Evolutionary conservation across 2,329 filamentous ascomycete species (phyloP).

Genomic region (Malbranchea cinnamomea): DNA sequence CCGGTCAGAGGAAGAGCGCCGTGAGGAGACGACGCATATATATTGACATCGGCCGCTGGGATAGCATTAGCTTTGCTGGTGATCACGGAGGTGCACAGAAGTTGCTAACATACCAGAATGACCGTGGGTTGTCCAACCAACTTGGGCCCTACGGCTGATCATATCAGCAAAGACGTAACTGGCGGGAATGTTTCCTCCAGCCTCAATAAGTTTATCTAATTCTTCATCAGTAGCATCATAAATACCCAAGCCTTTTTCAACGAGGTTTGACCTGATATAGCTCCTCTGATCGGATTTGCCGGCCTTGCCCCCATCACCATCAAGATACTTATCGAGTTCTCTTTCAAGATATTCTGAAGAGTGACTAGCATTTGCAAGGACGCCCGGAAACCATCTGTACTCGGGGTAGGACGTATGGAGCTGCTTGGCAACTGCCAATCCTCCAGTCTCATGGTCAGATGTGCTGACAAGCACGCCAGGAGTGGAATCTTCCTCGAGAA

Average conservation of each 20-base stretch:
- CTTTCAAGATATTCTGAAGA: conserved; percentile 55
- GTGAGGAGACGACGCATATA: conserved; percentile 65
- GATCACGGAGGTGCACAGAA: background rate
- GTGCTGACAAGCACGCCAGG: conserved; percentile 69
- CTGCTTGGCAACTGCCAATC: conserved; percentile 66
- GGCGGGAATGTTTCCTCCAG: conserved; percentile 38
- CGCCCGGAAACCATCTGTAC: conserved; percentile 68
- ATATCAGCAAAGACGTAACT: conserved; percentile 63
- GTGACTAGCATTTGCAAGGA: conserved; percentile 65
- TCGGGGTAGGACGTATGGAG: conserved; percentile 47
- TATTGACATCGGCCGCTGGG: conserved; percentile 79
- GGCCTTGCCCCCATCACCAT: conserved; percentile 19
- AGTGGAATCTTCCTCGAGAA: conserved; percentile 60
- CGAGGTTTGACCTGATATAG: conserved; percentile 55
- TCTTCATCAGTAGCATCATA: conserved; percentile 57
- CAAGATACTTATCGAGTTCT: conserved; percentile 47
- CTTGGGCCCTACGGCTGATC: conserved; percentile 70
- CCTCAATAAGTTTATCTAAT: conserved; percentile 47
- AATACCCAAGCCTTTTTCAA: conserved; percentile 62
- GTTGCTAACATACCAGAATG: conserved; percentile 43
- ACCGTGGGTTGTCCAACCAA: conserved; percentile 90
- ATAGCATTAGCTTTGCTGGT: background rate
- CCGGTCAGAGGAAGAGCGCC: conserved; percentile 51
- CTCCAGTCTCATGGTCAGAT: conserved; percentile 93
- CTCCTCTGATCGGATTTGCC: conserved; percentile 34